Base-by-base conservation (phyloP, 2,329 filamentous ascomycete genomes). In the Cladosporium sp. region DNA sequence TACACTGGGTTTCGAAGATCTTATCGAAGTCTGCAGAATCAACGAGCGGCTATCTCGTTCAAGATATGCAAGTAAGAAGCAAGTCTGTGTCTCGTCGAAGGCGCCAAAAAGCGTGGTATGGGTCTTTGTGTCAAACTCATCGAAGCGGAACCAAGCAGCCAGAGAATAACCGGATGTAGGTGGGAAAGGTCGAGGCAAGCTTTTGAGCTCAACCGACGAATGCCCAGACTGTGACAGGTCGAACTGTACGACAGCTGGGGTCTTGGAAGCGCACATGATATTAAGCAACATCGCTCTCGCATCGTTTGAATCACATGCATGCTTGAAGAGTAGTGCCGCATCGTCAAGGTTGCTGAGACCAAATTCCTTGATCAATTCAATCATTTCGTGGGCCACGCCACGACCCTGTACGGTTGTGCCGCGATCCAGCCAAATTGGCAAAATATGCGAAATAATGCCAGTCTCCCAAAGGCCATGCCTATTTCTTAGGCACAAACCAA, bases 61-160 rank as follows among this genome's bases (percentile, higher is more conserved):
- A 39, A 99, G 81, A 70, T 99, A 99, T 61, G 92, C 87, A 66
- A 99, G 84, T 37, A 99, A 77, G 69, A 99, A 99, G 73, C 94
- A 99, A 5, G 90, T 91, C 73, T 97, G 93, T 5, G 86, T 91
- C 3, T 88, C 82, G 74, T 99, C 94, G 73, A 95, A 97, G 8
- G 94, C 90, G 25, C 94, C 94, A 72, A 99, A 99, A 14, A 99
- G 83, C 0, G 94, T 99, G 0, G 94, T 99, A 72, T 99, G 94
- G 15, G 89, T 87, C 47, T 84, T 84, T 5, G 84, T 78, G 72
- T 99, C 95, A 72, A 94, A 97, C 40, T 85, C 80, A 72, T 97
- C 92, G 60, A 99, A 84, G 19, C 89, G 86, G 51, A 96, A 83
- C 94, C 94, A 99, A 0, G 90, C 84, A 47, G 89, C 84, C 61